Evolutionary conservation across 257 asterid species (phyloP), one percentile per base, ranked within the genome.

Genomic region (Petunia axillaris): DNA sequence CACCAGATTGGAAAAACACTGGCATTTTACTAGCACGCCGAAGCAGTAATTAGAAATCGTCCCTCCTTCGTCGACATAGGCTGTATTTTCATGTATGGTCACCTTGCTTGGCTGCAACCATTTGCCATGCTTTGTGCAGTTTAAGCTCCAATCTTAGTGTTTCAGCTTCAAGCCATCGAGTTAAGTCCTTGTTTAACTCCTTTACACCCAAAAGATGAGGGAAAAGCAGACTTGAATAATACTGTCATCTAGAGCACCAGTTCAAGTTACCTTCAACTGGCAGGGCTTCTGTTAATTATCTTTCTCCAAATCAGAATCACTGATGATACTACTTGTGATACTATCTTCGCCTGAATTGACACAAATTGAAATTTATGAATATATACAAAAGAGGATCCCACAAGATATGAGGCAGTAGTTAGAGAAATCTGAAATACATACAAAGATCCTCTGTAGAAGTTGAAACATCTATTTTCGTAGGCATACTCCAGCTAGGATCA

Each of bases 1-100:
- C 59, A 70, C 46, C 16, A 35, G 59, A 16, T 48, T 6, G 46
- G 46, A 8, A 70, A 5, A 71, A 71, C 43, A 43, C 39, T 48
- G 10, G 59, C 43, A 35, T 6, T 41, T 40, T 40, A 40, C 41
- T 46, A 71, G 41, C 77, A 35, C 77, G 4, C 43, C 36, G 35
- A 48, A 48, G 16, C 44, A 35, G 77, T 71, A 71, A 8, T 46
- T 25, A 70, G 16, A 44, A 70, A 16, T 9, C 76, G 46, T 25
- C 84, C 94, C 99, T 62, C 99, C 99, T 91, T 96, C 99, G 85
- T 96, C 99, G 50, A 98, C 98, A 83, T 93, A 93, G 15, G 90
- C 36, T 13, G 80, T 79, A 84, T 79, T 85, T 44, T 88, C 97
- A 43, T 80, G 89, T 77, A 80, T 52, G 58, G 62, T 75, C 46